Base-by-base conservation (phyloP, 305 asterid genomes). In the Fraxinus nigra region DNA sequence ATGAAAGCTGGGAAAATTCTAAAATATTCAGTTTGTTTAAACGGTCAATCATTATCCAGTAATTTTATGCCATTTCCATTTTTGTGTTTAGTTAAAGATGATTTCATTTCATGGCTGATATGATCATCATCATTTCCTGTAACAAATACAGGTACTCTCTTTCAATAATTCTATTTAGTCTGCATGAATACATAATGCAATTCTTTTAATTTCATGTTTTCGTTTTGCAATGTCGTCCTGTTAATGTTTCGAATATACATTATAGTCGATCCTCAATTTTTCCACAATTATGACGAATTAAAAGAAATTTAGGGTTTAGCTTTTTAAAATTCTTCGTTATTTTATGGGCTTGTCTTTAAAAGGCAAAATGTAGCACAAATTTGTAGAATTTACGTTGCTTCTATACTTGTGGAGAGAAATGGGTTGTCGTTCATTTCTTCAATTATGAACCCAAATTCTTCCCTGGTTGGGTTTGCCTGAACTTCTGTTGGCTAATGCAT, bases 11-110 rank as follows among this genome's bases (percentile, higher is more conserved):
- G 63, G 77, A 78, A 86, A 79, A 67, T 80, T 82, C 82, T 78
- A 80, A 69, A 61, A 70, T 70, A 70, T 80, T 83, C 84, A 75
- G 87, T 84, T 89, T 79, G 89, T 84, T 77, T 75, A 83, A 84
- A 84, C 89, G 83, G 89, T 80, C 83, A 54, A 77, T 85, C 85
- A 67, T 43, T 43, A 76, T 37, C 78, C 82, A 48, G 80, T 81
- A 86, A 79, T 72, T 84, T 88, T 67, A 70, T 69, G 46, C 56
- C 56, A 37, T 14, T 43, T 30, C 20, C 20, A 4, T 75, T 80
- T 48, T 35, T 72, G 28, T 18, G 63, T 54, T 54, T 54, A 11
- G 40, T 35, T 35, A 54, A 54, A n/a, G 63, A 78, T 86, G 77
- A 79, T 75, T 78, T 79, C 76, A 16, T 72, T 72, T 34, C 78